phyloP scores from a whole-genome alignment of 2,329 filamentous ascomycete species.

The Fusarium pseudograminearum region DNA sequence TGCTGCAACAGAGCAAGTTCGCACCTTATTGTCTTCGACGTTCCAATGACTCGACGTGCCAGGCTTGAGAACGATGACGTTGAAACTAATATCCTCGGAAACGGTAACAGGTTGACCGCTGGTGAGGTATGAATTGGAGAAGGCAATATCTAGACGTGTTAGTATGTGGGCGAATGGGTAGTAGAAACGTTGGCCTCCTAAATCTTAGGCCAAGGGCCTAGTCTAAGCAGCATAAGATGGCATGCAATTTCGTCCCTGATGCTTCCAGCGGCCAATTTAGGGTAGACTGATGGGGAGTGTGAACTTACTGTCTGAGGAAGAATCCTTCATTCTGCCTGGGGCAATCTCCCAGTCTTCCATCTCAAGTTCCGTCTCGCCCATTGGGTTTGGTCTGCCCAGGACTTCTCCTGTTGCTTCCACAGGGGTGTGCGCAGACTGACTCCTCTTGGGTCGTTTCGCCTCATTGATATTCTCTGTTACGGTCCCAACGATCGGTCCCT shows the following conservation, averaged over 20 bases:
- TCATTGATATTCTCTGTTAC: not conserved
- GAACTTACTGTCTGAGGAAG: conserved; percentile 53
- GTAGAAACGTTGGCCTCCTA: not conserved
- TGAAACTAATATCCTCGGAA: conserved; percentile 55
- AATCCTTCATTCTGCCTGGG: conserved; percentile 55
- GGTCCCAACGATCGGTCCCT: not conserved
- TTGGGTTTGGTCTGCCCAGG: conserved; percentile 1
- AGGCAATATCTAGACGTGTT: conserved; percentile 55
- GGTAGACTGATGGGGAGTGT: not conserved
- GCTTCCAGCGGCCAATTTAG: not conserved
- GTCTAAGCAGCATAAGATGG: too few species aligned
- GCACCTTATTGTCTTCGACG: conserved; percentile 49
- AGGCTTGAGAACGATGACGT: conserved; percentile 56
- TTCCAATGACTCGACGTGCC: conserved; percentile 52
- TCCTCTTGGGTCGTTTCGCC: conserved; percentile 2
- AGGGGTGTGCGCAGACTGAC: not conserved
- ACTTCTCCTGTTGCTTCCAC: not conserved
- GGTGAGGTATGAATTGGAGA: conserved; percentile 58
- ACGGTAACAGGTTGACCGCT: conserved; percentile 53
- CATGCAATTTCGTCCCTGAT: too few species aligned
- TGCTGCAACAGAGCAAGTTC: conserved; percentile 55
- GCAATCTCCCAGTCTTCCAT: conserved; percentile 62
- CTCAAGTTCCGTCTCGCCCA: conserved; percentile 42
- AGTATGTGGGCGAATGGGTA: not conserved
- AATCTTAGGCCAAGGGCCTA: accelerated